Evolutionary conservation across 1,284 basidiomycete genomes (phyloP).

Genomic region (Rhodotorula sp.): DNA sequence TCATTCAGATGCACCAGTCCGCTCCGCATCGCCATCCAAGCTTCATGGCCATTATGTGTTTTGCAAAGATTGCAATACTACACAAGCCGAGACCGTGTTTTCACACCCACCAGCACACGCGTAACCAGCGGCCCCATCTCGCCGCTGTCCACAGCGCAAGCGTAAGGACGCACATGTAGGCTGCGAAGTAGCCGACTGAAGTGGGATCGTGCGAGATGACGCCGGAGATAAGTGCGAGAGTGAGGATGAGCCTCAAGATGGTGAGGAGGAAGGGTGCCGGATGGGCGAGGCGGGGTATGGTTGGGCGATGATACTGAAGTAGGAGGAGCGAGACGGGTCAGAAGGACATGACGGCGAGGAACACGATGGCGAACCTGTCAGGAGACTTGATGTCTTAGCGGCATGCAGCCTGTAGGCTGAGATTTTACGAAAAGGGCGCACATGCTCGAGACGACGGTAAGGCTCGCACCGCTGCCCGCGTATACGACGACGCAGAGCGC

Average conservation of each 20-base stretch:
- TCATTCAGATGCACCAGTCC: slow-evolving; percentile 51
- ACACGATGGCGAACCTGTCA: slow-evolving; percentile 51
- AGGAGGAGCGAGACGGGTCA: slow-evolving; percentile 63
- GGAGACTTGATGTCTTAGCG: no score
- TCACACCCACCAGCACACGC: slow-evolving; percentile 57
- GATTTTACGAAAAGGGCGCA: slow-evolving; percentile 11
- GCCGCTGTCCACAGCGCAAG: slow-evolving; percentile 54
- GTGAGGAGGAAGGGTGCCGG: slow-evolving; percentile 52
- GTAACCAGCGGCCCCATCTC: slow-evolving; percentile 56
- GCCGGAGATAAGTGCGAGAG: slow-evolving; percentile 57
- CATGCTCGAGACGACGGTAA: slow-evolving; percentile 56
- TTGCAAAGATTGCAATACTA: no score
- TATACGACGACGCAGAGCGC: slow-evolving; percentile 59
- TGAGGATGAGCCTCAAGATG: slow-evolving; percentile 54
- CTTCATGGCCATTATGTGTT: no score
- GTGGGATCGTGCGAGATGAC: slow-evolving; percentile 60
- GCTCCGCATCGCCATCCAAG: slow-evolving; percentile 63
- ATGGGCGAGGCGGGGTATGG: slow-evolving; percentile 52
- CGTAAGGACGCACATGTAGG: slow-evolving; percentile 5
- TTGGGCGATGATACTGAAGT: slow-evolving; percentile 63
- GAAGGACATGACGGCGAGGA: slow-evolving; percentile 62
- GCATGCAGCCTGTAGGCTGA: no score
- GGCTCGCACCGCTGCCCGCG: slow-evolving; percentile 58
- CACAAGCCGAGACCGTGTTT: no score
- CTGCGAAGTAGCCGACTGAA: slow-evolving; percentile 61